Evolutionary conservation across 257 asterid genomes (phyloP), one percentile per base, ranked within the genome.

Genomic region (Ajuga chamaepitys): DNA sequence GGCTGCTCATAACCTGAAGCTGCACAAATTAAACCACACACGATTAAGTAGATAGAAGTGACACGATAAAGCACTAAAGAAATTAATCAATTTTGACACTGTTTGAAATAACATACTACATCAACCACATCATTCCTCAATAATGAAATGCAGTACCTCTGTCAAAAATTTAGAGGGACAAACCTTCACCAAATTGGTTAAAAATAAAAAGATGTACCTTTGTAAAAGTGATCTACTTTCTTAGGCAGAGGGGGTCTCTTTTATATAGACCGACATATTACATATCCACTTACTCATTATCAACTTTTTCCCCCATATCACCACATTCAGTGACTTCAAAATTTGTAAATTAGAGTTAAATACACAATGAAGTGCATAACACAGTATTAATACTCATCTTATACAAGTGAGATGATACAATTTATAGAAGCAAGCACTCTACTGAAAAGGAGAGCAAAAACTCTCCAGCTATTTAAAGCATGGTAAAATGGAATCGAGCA

Each of bases 1-100:
- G 87, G 86, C 66, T 73, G 78, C 70, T 76, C 86, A 61, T 81
- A 65, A 44, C 55, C 57, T 64, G 72, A 79, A 58, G 62, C 89
- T 82, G 81, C 20, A 74, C 48, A 66, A 53, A 24, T 55, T 37
- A 28, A 24, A 35, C 47, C 44, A 30, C 6, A 16, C 9, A 13
- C 12, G 9, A 20, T 17, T 14, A 8, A 53, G 25, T 25, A 38
- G 2, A 40, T 11, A 30, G 34, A 28, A 21, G 58, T n/a, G 0
- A 45, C 53, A 22, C 12, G 2, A 47, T 53, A 26, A 53, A 10
- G 24, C 9, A 57, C 8, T n/a, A n/a, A 41, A 18, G 35, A 22
- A 44, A 13, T 22, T 12, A 21, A 40, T 48, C 22, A 17, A 44
- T 18, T 40, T 37, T 20, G 48, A 7, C 12, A 21, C 4, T 21